Evolutionary conservation across 768 basidiomycete genomes (phyloP).

Genomic region (Rhizopogon sp.): DNA sequence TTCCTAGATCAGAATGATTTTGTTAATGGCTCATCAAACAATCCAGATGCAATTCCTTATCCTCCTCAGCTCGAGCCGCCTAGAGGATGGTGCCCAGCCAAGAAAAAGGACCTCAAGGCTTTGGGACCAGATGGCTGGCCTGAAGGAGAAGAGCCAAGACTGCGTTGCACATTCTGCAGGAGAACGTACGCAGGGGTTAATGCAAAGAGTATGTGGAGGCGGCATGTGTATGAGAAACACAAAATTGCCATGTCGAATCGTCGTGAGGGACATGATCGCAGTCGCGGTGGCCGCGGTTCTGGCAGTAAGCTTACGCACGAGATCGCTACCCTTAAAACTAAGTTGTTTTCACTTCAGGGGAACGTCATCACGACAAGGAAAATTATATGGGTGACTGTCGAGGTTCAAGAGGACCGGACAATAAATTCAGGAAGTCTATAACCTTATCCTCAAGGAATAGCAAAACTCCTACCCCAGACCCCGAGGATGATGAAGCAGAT

Average conservation of each 20-base stretch:
- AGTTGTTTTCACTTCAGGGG: constrained; percentile 37
- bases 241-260: constrained; percentile 88
- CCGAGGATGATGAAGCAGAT: constrained; percentile 7
- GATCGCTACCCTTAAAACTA: constrained; percentile 11
- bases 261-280: constrained; percentile 62
- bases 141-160: constrained; percentile 73
- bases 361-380: constrained; percentile 36
- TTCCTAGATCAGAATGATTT: constrained; percentile 72
- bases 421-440: constrained; percentile 9
- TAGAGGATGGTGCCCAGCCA: constrained; percentile 83
- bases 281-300: constrained; percentile 52
- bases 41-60: constrained; percentile 58
- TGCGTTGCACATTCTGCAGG: constrained; percentile 82
- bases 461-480: neutral
- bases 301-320: constrained; percentile 46
- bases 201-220: constrained; percentile 88
- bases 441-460: constrained; percentile 5
- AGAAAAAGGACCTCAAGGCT: constrained; percentile 73
- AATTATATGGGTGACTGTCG: constrained; percentile 26
- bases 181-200: constrained; percentile 83
- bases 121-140: constrained; percentile 68
- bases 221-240: constrained; percentile 87
- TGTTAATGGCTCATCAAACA: constrained; percentile 36
- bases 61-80: constrained; percentile 78
- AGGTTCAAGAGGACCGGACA: constrained; percentile 17